Conservation (phyloP, 306 rosid genomes). For the Cicer bijugum region DNA sequence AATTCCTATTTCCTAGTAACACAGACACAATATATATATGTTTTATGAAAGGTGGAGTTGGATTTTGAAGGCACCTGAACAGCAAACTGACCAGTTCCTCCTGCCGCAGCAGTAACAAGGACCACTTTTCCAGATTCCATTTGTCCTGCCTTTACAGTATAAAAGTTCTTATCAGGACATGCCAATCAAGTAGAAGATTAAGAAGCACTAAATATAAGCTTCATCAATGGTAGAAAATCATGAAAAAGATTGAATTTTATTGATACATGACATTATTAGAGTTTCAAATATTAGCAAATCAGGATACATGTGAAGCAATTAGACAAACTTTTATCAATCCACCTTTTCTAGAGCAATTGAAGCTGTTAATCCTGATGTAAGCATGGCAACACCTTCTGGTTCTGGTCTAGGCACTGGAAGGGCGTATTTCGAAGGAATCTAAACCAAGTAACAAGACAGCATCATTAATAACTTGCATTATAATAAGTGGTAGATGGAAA, state of each 20-base stretch:
- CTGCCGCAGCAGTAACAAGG: slow-evolving; percentile 99
- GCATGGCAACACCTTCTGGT: slow-evolving; percentile 97
- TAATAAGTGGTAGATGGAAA: slow-evolving; percentile 19
- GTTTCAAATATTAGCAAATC: slow-evolving; percentile 28
- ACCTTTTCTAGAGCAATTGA: slow-evolving; percentile 94
- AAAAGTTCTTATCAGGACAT: slow-evolving; percentile 40
- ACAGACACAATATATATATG: slow-evolving; percentile 11
- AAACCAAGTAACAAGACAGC: slow-evolving; percentile 39
- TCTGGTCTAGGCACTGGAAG: slow-evolving; percentile 97
- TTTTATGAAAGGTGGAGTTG: slow-evolving; percentile 35
- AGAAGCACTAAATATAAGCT: slow-evolving; percentile 32
- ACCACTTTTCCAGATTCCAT: slow-evolving; percentile 88
- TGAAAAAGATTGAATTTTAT: neutral
- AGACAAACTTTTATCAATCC: slow-evolving; percentile 31
- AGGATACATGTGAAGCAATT: slow-evolving; percentile 34
- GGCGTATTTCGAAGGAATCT: slow-evolving; percentile 81
- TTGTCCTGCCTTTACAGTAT: slow-evolving; percentile 69
- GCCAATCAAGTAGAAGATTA: slow-evolving; percentile 28
- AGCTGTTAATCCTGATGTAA: slow-evolving; percentile 96
- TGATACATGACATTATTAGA: slow-evolving; percentile 26
- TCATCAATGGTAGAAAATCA: slow-evolving; percentile 24
- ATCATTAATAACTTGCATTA: slow-evolving; percentile 29
- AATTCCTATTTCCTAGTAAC: slow-evolving; percentile 34
- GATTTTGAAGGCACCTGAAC: slow-evolving; percentile 73
- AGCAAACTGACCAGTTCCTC: slow-evolving; percentile 99